Evolutionary conservation across 306 rosid species (phyloP).

Genomic region (Gleditsia sinensis): DNA sequence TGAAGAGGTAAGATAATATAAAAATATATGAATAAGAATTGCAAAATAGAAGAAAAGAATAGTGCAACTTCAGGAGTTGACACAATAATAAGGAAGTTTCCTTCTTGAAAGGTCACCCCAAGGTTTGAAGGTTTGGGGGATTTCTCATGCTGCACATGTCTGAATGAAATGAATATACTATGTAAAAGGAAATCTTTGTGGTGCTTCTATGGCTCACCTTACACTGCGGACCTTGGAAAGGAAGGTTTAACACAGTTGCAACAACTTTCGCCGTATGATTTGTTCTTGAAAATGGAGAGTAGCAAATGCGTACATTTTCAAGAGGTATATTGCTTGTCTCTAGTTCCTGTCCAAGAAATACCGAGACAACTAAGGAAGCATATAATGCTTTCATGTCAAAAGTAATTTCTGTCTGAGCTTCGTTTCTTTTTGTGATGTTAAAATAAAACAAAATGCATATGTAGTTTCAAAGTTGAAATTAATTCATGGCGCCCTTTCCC

Average conservation of each 20-base stretch:
- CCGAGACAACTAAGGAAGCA: background rate
- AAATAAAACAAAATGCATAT: background rate
- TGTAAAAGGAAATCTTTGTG: background rate
- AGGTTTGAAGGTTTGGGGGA: background rate
- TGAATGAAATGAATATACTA: background rate
- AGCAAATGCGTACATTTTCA: slow-evolving; percentile 69
- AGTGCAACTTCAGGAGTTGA: background rate
- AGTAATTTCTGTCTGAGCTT: too few relatives aligned
- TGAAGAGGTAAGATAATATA: background rate
- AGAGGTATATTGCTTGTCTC: slow-evolving; percentile 51
- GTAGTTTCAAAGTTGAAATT: background rate
- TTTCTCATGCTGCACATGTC: background rate
- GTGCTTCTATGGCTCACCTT: slow-evolving; percentile 53
- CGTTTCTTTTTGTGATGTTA: background rate
- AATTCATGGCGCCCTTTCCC: background rate
- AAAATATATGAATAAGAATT: background rate
- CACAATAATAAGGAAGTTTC: background rate
- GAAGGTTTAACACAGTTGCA: slow-evolving; percentile 60
- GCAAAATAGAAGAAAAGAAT: background rate
- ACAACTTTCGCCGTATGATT: slow-evolving; percentile 64
- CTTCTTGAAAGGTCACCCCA: background rate
- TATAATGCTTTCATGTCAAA: background rate
- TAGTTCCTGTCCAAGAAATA: slow-evolving; percentile 52
- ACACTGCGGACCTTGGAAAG: slow-evolving; percentile 67
- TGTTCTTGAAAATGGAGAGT: slow-evolving; percentile 91